Base-by-base conservation (phyloP, 2,329 filamentous ascomycete genomes). In the Calonectria pauciramosa region DNA sequence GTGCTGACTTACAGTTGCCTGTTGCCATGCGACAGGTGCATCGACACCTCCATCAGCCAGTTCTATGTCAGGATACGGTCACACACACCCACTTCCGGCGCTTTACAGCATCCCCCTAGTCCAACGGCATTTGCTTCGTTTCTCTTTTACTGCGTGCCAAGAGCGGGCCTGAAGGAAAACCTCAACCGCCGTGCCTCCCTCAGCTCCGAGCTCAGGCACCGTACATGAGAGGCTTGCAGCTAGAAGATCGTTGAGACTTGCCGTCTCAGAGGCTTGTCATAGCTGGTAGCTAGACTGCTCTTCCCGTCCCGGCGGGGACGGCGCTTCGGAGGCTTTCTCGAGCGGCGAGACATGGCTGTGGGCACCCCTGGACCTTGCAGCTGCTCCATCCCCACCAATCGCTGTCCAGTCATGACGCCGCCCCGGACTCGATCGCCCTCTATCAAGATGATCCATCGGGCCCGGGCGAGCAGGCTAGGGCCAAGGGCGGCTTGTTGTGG, bases 351-450 rank as follows among this genome's bases (percentile, higher is more conserved):
- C 65, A 64, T 32, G 51, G 70, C 66, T 54, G 30, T 60, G 56
- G 56, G 34, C 28, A n/a, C 26, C 71, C 71, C 66, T 51, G 26
- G 66, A 36, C 36, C 66, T 60, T 73, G 59, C 65, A 69, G 54
- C 36, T 10, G 20, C 51, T 36, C 64, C 70, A 64, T 68, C 54
- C 47, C 34, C 65, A 32, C 71, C 71, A 73, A 70, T 73, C 56
- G 63, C 49, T 14, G 28, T 26, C 20, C 32, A 14, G 32, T 32
- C 49, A 32, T 49, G 64, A 32, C 66, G 52, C 26, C 34, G 56
- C 70, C 63, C 73, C 73, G 51, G 71, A 60, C 54, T 72, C 49
- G 23, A 77, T 72, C 65, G 59, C 72, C 52, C 59, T 52, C 34
- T 32, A 59, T 68, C 47, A 65, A 36, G 60, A 65, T 75, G 59